Evolutionary conservation across 139 green algal genomes (phyloP), one percentile per base, ranked within the genome.

Genomic region (Chlorella sorokiniana): DNA sequence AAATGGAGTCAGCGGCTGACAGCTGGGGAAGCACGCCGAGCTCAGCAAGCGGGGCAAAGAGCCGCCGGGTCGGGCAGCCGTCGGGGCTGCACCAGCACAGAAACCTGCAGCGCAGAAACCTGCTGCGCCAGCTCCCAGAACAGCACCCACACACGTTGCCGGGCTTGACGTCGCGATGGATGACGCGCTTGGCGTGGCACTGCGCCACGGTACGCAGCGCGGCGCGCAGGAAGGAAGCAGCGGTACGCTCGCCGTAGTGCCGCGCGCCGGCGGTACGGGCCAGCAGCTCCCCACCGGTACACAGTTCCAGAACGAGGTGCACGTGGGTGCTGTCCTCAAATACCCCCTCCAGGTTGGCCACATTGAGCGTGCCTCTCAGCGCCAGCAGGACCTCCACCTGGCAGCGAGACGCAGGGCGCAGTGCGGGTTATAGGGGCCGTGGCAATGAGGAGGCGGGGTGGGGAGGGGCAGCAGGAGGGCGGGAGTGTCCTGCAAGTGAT

Each of bases 91-190:
- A n/a, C n/a, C n/a, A n/a, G n/a, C n/a, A n/a, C n/a, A n/a, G n/a
- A n/a, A n/a, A n/a, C n/a, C n/a, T n/a, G n/a, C n/a, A n/a, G n/a
- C n/a, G n/a, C n/a, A n/a, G n/a, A n/a, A n/a, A n/a, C n/a, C n/a
- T n/a, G n/a, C 11, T 29, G 14, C 11, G 14, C 54, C 54, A 18
- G 20, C 54, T 64, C 20, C 54, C 64, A 70, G 35, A 27, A 3
- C 7, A 48, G 64, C 33, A 41, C 18, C n/a, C 20, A 16, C 73
- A 38, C 73, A 79, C 73, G 41, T 81, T 81, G 0, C 63, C 79
- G 22, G 79, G 86, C 83, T 91, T 92, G 56, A 92, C 65, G 76
- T 92, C 88, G 3, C 86, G 74, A 31, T 89, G 80, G 3, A 92
- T 48, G 45, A 92, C 86, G 75, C 82, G 56, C 33, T 81, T 71